Evolutionary conservation across 805 yeast genomes (phyloP).

Genomic region (Candida vartiovaarae): DNA sequence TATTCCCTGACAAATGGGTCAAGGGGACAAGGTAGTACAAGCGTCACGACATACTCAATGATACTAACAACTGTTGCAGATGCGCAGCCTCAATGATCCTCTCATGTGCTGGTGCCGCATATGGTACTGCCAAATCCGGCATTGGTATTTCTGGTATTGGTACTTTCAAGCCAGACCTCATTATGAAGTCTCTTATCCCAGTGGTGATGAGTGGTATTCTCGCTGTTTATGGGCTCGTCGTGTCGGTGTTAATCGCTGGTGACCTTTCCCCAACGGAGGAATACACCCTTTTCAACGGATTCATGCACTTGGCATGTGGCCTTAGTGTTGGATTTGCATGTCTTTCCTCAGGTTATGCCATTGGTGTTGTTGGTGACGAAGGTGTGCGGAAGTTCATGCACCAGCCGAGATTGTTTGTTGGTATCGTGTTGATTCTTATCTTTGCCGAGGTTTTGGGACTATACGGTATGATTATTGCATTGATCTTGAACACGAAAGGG

Average conservation of each 20-base stretch:
- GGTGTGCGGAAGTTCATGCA: conserved; percentile 99
- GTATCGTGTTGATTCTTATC: conserved; percentile 97
- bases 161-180: conserved; percentile 93
- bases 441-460: conserved; percentile 98
- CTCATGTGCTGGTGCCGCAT: conserved; percentile 98
- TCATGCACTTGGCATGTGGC: conserved; percentile 98
- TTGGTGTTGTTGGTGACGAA: conserved; percentile 99
- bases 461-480: conserved; percentile 96
- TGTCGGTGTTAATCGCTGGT: conserved; percentile 88
- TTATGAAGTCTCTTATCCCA: conserved; percentile 91
- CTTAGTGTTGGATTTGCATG: conserved; percentile 95
- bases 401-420: conserved; percentile 97
- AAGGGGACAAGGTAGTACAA: too few relatives aligned
- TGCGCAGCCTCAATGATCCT: conserved; percentile 53
- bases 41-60: too few relatives aligned
- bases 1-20: too few relatives aligned
- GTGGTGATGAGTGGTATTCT: conserved; percentile 99
- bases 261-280: conserved; percentile 62
- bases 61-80: too few relatives aligned
- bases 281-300: conserved; percentile 94
- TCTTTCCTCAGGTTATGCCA: conserved; percentile 97
- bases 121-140: conserved; percentile 99
- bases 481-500: conserved; percentile 91
- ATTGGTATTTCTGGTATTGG: conserved; percentile 99
- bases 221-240: conserved; percentile 97